Evolutionary conservation across 305 asterid species (phyloP), one percentile per base, ranked within the genome.

Genomic region (Fraxinus angustifolia): DNA sequence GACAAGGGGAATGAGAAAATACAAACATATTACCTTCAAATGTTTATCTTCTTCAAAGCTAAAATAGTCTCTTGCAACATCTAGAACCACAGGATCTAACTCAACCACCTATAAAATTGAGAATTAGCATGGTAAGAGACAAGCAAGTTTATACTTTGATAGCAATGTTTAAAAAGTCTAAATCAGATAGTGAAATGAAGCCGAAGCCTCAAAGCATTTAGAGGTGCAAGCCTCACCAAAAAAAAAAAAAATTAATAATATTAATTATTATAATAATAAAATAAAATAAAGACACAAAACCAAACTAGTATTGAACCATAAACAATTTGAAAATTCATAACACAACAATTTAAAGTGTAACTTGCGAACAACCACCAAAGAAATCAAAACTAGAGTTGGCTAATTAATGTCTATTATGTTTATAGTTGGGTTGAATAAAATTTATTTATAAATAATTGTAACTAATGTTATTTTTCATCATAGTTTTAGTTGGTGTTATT

Each of bases 71-170:
- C 88, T 90, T 83, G 99, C 97, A 82, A 92, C 92, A 76, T 88
- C 89, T 80, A 90, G 82, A 70, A 96, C 97, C 82, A 90, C 90
- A 30, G 93, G 90, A 87, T 96, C 98, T 53, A 94, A 90, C 89
- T 96, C 99, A 65, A 91, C 89, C 2, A 88, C 97, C 98, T 96
- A 90, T n/a, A 67, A 90, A 81, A 78, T 28, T 53, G 80, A 82
- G 48, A 85, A 73, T 78, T 78, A 34, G 84, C 74, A 79, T 60
- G 62, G 79, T 86, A 76, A 83, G 68, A 73, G 8, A 50, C 68
- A 58, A 58, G 26, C 11, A 2, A 1, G 62, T 50, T 50, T 6
- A 58, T 19, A 6, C 30, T 58, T 58, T 58, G 21, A 50, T 50
- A 50, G 7, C 8, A 50, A 50, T 50, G 8, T n/a, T 50, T 50